A percentile compares a stretch with the other conserved stretches of the same genome.
Evolutionary conservation across 78 protist species (phyloP).

Genomic region (Dictyostelium purpureum): DNA sequence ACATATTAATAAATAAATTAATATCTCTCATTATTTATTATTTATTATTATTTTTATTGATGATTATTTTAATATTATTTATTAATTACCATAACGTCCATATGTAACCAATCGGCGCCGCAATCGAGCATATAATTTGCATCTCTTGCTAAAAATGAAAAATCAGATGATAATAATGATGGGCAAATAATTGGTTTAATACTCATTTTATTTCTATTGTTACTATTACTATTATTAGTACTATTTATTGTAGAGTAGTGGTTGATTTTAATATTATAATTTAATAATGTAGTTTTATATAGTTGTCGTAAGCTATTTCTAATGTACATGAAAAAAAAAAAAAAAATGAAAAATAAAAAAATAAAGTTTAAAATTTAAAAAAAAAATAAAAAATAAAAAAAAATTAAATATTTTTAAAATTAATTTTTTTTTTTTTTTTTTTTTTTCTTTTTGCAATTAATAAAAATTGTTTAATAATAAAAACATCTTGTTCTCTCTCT

Average conservation of each 20-base stretch:
- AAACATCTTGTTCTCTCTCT: not conserved
- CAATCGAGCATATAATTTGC: conserved; percentile 64
- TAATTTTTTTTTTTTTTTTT: not conserved
- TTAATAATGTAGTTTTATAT: not conserved
- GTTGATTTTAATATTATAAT: too few relatives aligned
- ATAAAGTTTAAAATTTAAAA: not conserved
- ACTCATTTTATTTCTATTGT: not conserved
- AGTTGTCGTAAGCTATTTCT: not conserved
- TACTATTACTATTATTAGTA: not conserved
- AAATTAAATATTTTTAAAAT: not conserved
- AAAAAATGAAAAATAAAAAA: not conserved
- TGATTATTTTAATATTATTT: not conserved
- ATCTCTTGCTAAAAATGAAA: conserved; percentile 85
- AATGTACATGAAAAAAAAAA: not conserved
- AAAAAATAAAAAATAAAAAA: not conserved
- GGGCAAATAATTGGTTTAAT: conserved; percentile 88
- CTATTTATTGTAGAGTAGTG: not conserved
- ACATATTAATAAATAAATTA: not conserved
- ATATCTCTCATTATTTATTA: too few relatives aligned
- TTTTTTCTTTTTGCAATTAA: not conserved
- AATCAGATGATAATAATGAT: conserved; percentile 94
- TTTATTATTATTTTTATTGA: not conserved
- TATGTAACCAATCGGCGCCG: conserved; percentile 96
- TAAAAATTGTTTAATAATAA: not conserved
- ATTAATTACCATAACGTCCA: conserved; percentile 97